Evolutionary conservation across 306 rosid species (phyloP).

Genomic region (Echinosophora koreensis): DNA sequence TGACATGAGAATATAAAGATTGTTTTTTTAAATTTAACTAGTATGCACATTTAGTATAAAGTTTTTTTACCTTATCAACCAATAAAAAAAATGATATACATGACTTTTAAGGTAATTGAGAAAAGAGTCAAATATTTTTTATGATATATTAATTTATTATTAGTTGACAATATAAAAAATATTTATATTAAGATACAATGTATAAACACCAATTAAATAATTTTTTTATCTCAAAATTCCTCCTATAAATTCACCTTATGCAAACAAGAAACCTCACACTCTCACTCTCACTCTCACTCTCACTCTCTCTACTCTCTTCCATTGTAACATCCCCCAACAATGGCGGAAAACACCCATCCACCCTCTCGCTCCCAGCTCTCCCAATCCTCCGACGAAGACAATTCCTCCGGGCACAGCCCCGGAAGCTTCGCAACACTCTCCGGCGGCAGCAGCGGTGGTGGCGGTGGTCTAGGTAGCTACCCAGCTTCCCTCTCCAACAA

Average conservation of each 20-base stretch:
- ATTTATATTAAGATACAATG: too few species aligned
- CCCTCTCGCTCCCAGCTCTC: conserved; percentile 46
- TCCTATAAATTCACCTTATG: background rate
- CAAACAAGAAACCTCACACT: background rate
- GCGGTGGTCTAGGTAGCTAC: background rate
- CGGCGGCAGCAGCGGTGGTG: background rate
- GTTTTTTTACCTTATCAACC: too few species aligned
- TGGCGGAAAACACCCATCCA: conserved; percentile 43
- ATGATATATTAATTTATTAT: too few species aligned
- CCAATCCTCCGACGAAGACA: conserved; percentile 42
- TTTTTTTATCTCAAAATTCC: too few species aligned
- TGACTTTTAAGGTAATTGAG: too few species aligned
- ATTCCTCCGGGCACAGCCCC: conserved; percentile 47
- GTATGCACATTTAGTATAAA: too few species aligned
- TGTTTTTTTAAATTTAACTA: too few species aligned
- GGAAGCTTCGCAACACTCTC: conserved; percentile 39
- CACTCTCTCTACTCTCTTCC: background rate
- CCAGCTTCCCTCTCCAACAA: conserved; percentile 26
- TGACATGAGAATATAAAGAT: too few species aligned
- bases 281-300: background rate
- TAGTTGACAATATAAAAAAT: too few species aligned
- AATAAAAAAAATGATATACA: too few species aligned
- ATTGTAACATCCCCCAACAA: conserved; percentile 15
- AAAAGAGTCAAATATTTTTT: too few species aligned
- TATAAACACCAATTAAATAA: too few species aligned